Conservation (phyloP, 768 basidiomycete genomes). For the Russula sp. region DNA sequence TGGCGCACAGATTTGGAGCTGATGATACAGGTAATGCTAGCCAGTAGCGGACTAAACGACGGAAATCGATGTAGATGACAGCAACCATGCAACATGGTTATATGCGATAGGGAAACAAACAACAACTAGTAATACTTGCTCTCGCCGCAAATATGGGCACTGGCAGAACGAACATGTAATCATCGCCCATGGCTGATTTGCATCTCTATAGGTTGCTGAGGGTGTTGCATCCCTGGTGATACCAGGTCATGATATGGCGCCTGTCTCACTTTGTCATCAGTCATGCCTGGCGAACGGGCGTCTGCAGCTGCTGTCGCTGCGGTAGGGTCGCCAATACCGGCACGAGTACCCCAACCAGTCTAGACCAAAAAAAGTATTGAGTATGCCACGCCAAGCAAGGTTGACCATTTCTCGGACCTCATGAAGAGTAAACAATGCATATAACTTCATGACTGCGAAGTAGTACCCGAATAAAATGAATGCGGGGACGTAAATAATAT, state of each 20-base stretch:
- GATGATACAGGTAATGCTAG: conserved; percentile 16
- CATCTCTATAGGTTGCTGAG: conserved; percentile 30
- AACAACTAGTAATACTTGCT: conserved; percentile 8
- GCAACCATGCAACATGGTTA: conserved; percentile 19
- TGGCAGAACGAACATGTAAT: conserved; percentile 12
- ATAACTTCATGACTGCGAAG: conserved; percentile 92
- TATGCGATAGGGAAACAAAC: conserved; percentile 11
- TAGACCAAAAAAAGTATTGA: conserved; percentile 28
- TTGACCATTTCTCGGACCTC: conserved; percentile 46
- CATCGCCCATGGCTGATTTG: conserved; percentile 29
- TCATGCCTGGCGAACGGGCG: conserved; percentile 27
- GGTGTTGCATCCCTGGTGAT: conserved; percentile 25
- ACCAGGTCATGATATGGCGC: conserved; percentile 20
- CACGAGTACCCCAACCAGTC: conserved; percentile 95
- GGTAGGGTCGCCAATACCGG: conserved; percentile 81
- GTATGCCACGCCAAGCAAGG: neutral
- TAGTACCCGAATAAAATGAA: conserved; percentile 88
- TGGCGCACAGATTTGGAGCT: conserved; percentile 1
- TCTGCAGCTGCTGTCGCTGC: conserved; percentile 69
- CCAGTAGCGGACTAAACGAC: conserved; percentile 8
- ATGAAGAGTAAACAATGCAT: conserved; percentile 85
- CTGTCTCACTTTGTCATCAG: conserved; percentile 21
- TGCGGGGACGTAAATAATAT: conserved; percentile 54
- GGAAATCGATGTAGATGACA: conserved; percentile 22
- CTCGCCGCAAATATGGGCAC: neutral